phyloP scores from a whole-genome alignment of 108 stramenopile species.

The Cyclostephanos invisitatus region DNA sequence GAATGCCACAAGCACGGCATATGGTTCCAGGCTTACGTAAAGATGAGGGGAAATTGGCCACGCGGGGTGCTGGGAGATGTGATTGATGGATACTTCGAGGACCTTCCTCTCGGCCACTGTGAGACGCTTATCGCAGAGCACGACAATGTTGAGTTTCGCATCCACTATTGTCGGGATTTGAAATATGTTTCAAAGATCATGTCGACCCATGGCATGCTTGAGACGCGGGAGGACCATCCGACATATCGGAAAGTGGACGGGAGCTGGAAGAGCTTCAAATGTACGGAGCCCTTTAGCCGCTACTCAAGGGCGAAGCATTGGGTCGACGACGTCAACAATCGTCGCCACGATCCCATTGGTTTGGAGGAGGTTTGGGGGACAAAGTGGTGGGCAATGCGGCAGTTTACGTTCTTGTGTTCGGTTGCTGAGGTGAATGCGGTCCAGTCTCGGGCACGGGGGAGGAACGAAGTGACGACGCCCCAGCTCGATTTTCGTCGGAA shows the following conservation, averaged over 20 bases:
- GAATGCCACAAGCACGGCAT: neutral
- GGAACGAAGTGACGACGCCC: no score
- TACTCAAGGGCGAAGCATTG: neutral
- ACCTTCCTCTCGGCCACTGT: neutral
- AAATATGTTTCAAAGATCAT: no score
- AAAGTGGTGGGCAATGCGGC: no score
- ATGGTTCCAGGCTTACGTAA: neutral
- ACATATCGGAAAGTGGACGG: no score
- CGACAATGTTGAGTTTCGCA: neutral
- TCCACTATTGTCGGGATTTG: constrained; percentile 13
- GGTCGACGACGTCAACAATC: constrained; percentile 12
- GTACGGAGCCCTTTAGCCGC: constrained; percentile 2
- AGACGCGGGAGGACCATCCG: neutral
- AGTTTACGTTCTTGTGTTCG: no score
- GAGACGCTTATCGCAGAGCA: neutral
- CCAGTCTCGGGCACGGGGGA: no score
- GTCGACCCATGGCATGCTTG: constrained; percentile 7
- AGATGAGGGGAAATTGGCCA: constrained; percentile 8
- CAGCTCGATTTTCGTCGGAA: no score
- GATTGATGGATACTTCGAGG: neutral
- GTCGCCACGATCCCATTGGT: no score
- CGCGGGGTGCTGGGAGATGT: constrained; percentile 1
- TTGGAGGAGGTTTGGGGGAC: no score
- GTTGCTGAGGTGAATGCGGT: no score
- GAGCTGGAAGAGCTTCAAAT: constrained; percentile 4